Evolutionary conservation across 352 stramenopile species (phyloP), one percentile per base, ranked within the genome.

Genomic region (Globisporangium recalcitrans): DNA sequence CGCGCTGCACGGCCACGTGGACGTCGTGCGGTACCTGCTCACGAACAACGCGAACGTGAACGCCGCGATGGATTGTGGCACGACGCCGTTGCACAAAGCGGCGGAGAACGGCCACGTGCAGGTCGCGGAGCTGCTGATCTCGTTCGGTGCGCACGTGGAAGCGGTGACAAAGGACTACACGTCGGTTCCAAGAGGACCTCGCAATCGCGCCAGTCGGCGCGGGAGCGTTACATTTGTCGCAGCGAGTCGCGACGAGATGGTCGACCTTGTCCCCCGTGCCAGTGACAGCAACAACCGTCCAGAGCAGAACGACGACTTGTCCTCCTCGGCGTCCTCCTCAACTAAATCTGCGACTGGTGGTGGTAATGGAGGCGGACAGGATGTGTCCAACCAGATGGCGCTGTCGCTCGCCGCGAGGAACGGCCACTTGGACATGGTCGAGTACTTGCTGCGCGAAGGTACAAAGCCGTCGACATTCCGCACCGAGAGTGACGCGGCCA

Each of bases 141-240:
- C 73, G 0, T 53, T 72, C 42, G 78, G 78, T 29, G 78, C 78
- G n/a, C 72, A 84, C 40, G 78, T 88, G 27, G 76, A 84, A 57
- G 78, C 76, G 42, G 68, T 85, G 10, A 84, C 78, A 40, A 76
- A 71, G 27, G 74, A 88, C 54, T 88, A 79, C 62, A 52, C 73
- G 0, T 68, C 74, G 57, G 63, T 61, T 38, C 55, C 64, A 27
- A 55, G 63, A 31, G 58, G 63, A 26, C 57, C 52, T 13, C 66
- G 48, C 13, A 53, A n/a, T n/a, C n/a, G 60, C 48, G 54, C 52
- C n/a, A 72, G 62, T 49, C 58, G 58, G 1, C 58, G 58, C 19
- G 38, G 47, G 5, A 63, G 58, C 32, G 58, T 63, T 36, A 63
- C 58, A 9, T 62, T 62, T 29, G 48, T 63, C 21, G 47, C 57